Base-by-base conservation (phyloP, 2,329 filamentous ascomycete species). In the Stagonosporopsis vannaccii region DNA sequence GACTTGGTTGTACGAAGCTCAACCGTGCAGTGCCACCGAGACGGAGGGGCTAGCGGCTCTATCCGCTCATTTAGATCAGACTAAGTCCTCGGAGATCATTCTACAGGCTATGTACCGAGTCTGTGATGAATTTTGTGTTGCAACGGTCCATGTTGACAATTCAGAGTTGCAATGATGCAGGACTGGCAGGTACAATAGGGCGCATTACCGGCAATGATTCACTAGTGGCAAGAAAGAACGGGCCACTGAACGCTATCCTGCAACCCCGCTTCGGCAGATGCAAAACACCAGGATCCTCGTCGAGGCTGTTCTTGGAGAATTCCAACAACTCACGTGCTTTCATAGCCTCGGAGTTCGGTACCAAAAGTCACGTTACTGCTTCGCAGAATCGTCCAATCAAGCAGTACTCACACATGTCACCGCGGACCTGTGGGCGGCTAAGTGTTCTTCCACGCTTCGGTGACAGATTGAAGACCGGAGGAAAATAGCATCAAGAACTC, bases 371-470 rank as follows among this genome's bases (percentile, higher is more conserved):
- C 41, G 19, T 41, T 39, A 20, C 15, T 43, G 8, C 22, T 23
- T 25, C 2, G 6, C 11, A 11, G 12, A 6, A 20, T 28, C 6
- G 13, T 43, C 51, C 51, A 61, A 56, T 53, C 23, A 53, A 11
- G 25, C 2, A 4, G 26, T 26, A 40, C 25, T 40, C 22, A 45
- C 22, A 26, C 51, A 28, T 25, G 6, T 32, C 2, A 26, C 42
- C 20, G 22, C 39, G 22, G 15, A 19, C 15, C n/a, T 23, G 19
- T 20, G 5, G 15, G 12, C 49, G 61, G 59, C 9, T 64, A 60
- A 64, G 55, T 12, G 11, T 59, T 64, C 54, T 55, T 47, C 61
- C 61, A 39, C 22, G 13, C 39, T 20, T 54, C 53, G 59, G 57
- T 43, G 46, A 28, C 51, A 40, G 22, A 42, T 59, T 52, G 43